phyloP scores from a whole-genome alignment of 768 basidiomycete species.

The Lactarius deliciosus region DNA sequence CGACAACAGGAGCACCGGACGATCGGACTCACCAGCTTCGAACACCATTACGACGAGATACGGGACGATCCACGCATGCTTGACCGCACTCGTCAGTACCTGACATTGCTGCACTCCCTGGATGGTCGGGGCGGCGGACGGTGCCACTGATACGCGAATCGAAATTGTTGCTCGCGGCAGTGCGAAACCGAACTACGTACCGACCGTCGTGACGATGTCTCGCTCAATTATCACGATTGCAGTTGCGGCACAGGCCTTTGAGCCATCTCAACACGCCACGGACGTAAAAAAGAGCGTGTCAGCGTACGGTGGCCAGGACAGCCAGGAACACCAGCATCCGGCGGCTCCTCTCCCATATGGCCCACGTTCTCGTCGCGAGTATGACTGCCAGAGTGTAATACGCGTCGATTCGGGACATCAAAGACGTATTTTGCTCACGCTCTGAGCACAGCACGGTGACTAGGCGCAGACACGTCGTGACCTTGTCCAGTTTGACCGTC shows the following conservation, averaged over 20 bases:
- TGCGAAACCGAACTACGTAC: slow-evolving; percentile 1
- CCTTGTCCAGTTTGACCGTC: neutral
- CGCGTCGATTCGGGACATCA: too few relatives aligned
- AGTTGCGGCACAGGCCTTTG: slow-evolving; percentile 10
- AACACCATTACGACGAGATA: slow-evolving; percentile 15
- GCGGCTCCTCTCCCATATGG: slow-evolving; percentile 33
- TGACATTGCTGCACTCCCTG: slow-evolving; percentile 9
- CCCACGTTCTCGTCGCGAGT: slow-evolving; percentile 35
- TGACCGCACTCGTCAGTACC: neutral
- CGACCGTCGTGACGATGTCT: neutral
- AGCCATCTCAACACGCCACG: neutral
- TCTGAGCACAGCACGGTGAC: slow-evolving; percentile 13
- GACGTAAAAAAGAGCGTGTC: neutral
- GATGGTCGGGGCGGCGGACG: neutral
- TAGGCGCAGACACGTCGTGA: slow-evolving; percentile 7
- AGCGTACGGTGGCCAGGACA: slow-evolving; percentile 4
- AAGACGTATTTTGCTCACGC: neutral
- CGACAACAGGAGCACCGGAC: neutral
- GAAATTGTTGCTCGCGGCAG: neutral
- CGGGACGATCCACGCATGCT: slow-evolving; percentile 8
- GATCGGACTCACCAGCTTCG: slow-evolving; percentile 19
- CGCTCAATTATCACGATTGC: neutral
- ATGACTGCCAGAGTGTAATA: slow-evolving; percentile 27
- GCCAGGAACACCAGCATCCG: slow-evolving; percentile 16
- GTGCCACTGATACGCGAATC: neutral